Conservation (phyloP, 1,284 basidiomycete species). For the Apiotrichum gamsii region DNA sequence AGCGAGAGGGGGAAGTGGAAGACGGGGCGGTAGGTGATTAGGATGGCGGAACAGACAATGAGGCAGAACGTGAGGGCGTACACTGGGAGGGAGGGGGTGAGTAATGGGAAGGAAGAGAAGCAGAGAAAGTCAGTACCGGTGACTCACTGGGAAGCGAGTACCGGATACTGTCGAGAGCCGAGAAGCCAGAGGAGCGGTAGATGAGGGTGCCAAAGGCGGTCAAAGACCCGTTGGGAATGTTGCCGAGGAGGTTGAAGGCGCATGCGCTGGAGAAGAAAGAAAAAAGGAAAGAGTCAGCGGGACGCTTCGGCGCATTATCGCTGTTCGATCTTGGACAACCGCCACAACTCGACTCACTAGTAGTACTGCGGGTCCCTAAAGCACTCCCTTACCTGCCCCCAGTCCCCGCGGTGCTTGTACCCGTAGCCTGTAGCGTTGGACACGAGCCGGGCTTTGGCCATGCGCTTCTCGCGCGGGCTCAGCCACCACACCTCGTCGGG, state of each 20-base stretch:
- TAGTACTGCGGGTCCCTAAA: slow-evolving; percentile 28
- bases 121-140: slow-evolving; percentile 6
- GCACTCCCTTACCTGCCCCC: slow-evolving; percentile 27
- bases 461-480: slow-evolving; percentile 13
- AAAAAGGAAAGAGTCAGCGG: no score
- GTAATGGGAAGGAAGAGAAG: slow-evolving; percentile 21
- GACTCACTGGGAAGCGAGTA: slow-evolving; percentile 18
- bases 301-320: no score
- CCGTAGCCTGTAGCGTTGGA: slow-evolving; percentile 15
- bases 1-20: slow-evolving; percentile 23
- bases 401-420: slow-evolving; percentile 23
- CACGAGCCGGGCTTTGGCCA: slow-evolving; percentile 21
- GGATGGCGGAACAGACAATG: slow-evolving; percentile 12
- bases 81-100: slow-evolving; percentile 18
- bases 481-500: slow-evolving; percentile 21
- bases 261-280: no score
- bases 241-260: slow-evolving; percentile 19
- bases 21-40: slow-evolving; percentile 11
- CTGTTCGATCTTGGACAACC: no score
- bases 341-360: slow-evolving; percentile 7
- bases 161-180: slow-evolving; percentile 17
- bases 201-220: slow-evolving; percentile 20
- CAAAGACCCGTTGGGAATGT: slow-evolving; percentile 24
- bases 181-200: slow-evolving; percentile 22
- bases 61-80: slow-evolving; percentile 17